Base-by-base conservation (phyloP, 2,329 filamentous ascomycete genomes). In the Neofusicoccum ribis region DNA sequence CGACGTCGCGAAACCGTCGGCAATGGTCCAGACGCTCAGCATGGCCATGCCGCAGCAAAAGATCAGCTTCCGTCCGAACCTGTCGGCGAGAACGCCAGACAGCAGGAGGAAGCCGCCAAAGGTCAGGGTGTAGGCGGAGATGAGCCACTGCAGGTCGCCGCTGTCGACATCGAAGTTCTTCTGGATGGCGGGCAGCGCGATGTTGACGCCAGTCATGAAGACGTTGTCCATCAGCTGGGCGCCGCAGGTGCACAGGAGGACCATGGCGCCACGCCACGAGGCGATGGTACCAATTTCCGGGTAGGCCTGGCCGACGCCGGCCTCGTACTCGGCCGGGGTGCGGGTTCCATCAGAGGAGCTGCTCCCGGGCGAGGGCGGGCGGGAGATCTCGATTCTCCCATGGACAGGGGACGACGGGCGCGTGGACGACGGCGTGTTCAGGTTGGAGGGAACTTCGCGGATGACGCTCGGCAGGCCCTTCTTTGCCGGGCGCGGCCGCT, bases 221-320 rank as follows among this genome's bases (percentile, higher is more conserved):
- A 81, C 76, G 66, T 81, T 81, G 60, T 81, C 79, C 51, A 81
- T 74, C 43, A 80, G 73, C 54, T 81, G 79, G 6, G 79, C 78
- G 50, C 78, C 78, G 34, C 77, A 79, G 3, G 79, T 81, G 20
- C 77, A 75, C 20, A 79, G 64, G 37, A 81, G 68, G 31, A 81
- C 75, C 66, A 79, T 66, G 6, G 71, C 70, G 1, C 79, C 79
- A 47, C 76, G 72, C 75, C 78, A 78, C 11, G 77, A 80, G 3
- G 64, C 70, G 12, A 80, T 69, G 1, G 71, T 74, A 17, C 77
- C 77, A 34, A 77, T 71, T 44, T 77, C 74, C 23, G 73, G 73
- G 41, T 72, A 72, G 31, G 47, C 58, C 27, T 62, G 64, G 23
- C 39, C 50, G 5, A 63, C 64, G 41, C 49, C 50, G 39, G 41